Evolutionary conservation across 2,329 filamentous ascomycete species (phyloP).

Genomic region (Fusarium setosum): DNA sequence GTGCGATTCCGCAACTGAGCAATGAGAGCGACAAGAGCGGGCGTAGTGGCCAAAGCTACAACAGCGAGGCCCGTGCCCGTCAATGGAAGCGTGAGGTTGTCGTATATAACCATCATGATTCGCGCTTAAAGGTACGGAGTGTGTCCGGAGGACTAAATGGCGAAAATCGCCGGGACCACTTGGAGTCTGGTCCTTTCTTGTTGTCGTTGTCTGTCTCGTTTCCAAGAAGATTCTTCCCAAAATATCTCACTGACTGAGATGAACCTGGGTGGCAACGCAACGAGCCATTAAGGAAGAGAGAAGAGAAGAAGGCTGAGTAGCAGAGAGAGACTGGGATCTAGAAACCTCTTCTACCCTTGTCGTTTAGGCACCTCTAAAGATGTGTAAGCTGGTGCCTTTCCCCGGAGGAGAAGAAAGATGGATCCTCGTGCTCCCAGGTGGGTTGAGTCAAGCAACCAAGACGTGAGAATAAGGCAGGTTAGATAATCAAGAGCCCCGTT

Average conservation of each 20-base stretch:
- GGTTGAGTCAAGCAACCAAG: constrained; percentile 29
- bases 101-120: constrained; percentile 26
- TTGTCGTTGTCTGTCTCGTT: not conserved
- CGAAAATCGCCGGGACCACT: constrained; percentile 14
- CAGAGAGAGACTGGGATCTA: constrained; percentile 4
- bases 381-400: constrained; percentile 30
- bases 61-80: constrained; percentile 50
- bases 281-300: not conserved
- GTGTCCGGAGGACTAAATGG: not conserved
- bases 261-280: not conserved
- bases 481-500: constrained; percentile 13
- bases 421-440: constrained; percentile 16
- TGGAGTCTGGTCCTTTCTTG: not conserved
- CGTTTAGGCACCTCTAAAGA: constrained; percentile 24
- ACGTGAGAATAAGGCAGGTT: constrained; percentile 12
- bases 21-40: constrained; percentile 49
- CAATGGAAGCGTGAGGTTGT: constrained; percentile 38
- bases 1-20: constrained; percentile 49
- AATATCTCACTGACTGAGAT: not conserved
- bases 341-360: constrained; percentile 16
- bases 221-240: not conserved
- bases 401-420: constrained; percentile 11
- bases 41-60: constrained; percentile 51
- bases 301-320: not conserved
- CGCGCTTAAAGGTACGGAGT: not conserved